Evolutionary conservation across 768 basidiomycete genomes (phyloP), one percentile per base, ranked within the genome.

Genomic region (Chalciporus pseudorubinellus): DNA sequence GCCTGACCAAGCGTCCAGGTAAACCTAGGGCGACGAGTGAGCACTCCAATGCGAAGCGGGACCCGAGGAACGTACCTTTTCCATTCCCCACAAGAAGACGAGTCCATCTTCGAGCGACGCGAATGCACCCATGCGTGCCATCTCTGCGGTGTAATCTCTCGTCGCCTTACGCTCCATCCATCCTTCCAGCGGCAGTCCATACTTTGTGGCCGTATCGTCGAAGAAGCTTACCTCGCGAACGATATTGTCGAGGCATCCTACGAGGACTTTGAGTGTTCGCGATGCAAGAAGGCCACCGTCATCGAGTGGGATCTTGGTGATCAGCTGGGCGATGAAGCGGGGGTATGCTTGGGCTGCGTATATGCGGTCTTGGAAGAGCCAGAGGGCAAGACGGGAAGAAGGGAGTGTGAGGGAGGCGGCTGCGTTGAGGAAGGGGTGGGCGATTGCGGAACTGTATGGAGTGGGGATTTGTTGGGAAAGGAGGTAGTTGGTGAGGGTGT

Each of bases 81-180:
- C 88, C 87, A 89, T 89, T 0, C 84, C 84, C 87, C 87, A 89
- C 13, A 91, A 68, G 54, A 90, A 83, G 1, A 89, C 72, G 19
- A 91, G 67, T 0, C 83, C 84, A 38, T 90, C 87, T 44, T 79
- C 77, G 18, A 87, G 56, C 0, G 69, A 72, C 4, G 74, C 77
- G 14, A 67, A 59, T 6, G 71, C 67, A 3, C 75, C 74, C 3
- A 83, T 69, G 6, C 81, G 74, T 3, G 75, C 74, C 81, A 90
- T 84, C 65, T 87, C 84, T 10, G 87, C 85, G 2, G 84, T 82
- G 57, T 89, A 89, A 50, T 84, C 80, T 56, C 78, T 74, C 9
- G 88, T 90, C 9, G 73, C 78, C 57, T 81, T 82, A 46, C 81
- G 70, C 57, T 82, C 80, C 24, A 51, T 69, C 80, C 79, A 81